Evolutionary conservation across 768 basidiomycete genomes (phyloP).

Genomic region (Pleurotus giganteus): DNA sequence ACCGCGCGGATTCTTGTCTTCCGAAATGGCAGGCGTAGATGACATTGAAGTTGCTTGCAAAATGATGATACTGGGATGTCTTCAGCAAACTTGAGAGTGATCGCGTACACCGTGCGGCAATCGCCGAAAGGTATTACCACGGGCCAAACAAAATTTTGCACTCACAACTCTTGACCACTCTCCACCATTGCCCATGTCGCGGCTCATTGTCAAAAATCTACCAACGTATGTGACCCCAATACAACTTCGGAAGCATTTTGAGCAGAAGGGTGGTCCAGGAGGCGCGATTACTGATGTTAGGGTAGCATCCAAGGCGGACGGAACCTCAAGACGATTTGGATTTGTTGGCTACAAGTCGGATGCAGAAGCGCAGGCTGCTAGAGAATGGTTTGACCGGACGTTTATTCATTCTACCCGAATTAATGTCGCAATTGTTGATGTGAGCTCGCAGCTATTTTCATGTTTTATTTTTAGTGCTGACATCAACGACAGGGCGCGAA

Average conservation of each 20-base stretch:
- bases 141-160: background rate
- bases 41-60: constrained; percentile 7
- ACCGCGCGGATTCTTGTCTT: constrained; percentile 79
- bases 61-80: no score
- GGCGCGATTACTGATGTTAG: constrained; percentile 86
- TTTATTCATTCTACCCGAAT: constrained; percentile 82
- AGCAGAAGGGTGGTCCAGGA: constrained; percentile 53
- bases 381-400: constrained; percentile 81
- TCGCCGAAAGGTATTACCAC: background rate
- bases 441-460: no score
- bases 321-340: constrained; percentile 83
- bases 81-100: no score
- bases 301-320: constrained; percentile 72
- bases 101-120: no score
- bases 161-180: background rate
- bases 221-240: constrained; percentile 66
- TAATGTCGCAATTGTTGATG: constrained; percentile 74
- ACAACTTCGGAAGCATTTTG: constrained; percentile 67
- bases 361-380: constrained; percentile 69
- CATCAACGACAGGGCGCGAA: constrained; percentile 55
- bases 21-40: constrained; percentile 29
- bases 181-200: constrained; percentile 53
- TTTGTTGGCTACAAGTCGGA: constrained; percentile 89
- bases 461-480: constrained; percentile 10
- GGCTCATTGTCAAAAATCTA: constrained; percentile 81